Percentiles rank a stretch among this genome's conserved stretches.
phyloP scores from a whole-genome alignment of 2,329 filamentous ascomycete genomes.

The Drechslera avenae region DNA sequence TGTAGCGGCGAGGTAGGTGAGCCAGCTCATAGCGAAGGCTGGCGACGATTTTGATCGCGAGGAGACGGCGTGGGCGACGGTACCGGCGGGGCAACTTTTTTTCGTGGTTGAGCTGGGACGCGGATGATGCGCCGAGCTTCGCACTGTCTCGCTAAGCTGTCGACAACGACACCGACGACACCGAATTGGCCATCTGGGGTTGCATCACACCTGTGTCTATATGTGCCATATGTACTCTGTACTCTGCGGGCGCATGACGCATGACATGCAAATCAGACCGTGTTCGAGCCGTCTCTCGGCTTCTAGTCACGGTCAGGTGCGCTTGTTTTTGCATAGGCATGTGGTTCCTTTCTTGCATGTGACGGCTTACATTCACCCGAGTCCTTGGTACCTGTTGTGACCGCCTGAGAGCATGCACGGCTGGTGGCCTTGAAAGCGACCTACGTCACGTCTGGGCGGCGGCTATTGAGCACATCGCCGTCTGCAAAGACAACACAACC shows the following conservation, averaged over 20 bases:
- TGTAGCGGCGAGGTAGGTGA: slow-evolving; percentile 36
- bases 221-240: slow-evolving; percentile 1
- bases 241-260: slow-evolving; percentile 6
- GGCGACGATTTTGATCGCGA: slow-evolving; percentile 1
- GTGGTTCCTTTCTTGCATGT: not conserved
- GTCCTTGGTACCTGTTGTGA: not conserved
- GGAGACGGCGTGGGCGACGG: not conserved
- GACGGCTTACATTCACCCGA: not conserved
- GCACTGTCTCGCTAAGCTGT: slow-evolving; percentile 21
- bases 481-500: not conserved
- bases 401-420: not conserved
- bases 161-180: not conserved
- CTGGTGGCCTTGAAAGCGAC: slow-evolving; percentile 1
- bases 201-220: not conserved
- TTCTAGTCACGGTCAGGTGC: not conserved
- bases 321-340: not conserved
- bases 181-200: too few relatives aligned
- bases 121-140: slow-evolving; percentile 29
- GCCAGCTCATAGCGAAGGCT: slow-evolving; percentile 37
- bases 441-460: slow-evolving; percentile 8
- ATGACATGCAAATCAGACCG: slow-evolving; percentile 21
- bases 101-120: slow-evolving; percentile 7
- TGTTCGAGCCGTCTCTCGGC: not conserved
- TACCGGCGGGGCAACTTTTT: slow-evolving; percentile 26
- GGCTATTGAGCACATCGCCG: not conserved